Conservation (phyloP, 345 rosid species). For the Microthlaspi erraticum region DNA sequence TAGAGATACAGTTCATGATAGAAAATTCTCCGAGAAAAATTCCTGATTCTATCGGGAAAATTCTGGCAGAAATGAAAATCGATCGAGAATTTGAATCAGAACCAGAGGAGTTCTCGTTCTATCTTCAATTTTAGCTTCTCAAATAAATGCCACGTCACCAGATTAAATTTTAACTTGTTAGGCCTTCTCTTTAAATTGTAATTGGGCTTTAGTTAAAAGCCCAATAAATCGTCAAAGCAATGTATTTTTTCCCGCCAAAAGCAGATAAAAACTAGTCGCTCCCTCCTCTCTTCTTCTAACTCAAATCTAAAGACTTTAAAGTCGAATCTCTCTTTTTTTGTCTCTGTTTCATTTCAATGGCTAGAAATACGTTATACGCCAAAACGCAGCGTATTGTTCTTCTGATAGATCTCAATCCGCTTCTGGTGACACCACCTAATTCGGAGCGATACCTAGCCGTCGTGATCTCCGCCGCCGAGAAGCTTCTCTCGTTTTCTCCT, state of each 20-base stretch:
- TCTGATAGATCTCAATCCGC: constrained; percentile 75
- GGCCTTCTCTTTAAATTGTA: neutral
- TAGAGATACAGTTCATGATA: constrained; percentile 55
- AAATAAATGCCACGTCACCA: constrained; percentile 34
- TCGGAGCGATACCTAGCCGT: constrained; percentile 50
- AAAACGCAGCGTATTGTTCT: constrained; percentile 80
- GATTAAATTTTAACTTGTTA: neutral
- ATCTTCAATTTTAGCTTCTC: constrained; percentile 39
- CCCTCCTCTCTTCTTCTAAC: constrained; percentile 14
- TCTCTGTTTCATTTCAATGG: constrained; percentile 47
- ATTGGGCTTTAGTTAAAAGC: constrained; percentile 11
- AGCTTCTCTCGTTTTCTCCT: constrained; percentile 63
- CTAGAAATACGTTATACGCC: constrained; percentile 50
- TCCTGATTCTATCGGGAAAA: constrained; percentile 23
- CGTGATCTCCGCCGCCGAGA: constrained; percentile 59
- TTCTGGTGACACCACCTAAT: constrained; percentile 46
- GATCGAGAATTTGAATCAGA: constrained; percentile 25
- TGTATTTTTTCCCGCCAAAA: constrained; percentile 44
- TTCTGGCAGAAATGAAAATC: constrained; percentile 13
- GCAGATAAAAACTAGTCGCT: neutral
- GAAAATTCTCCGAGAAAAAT: constrained; percentile 8
- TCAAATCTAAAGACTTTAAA: constrained; percentile 2
- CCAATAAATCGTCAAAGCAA: neutral
- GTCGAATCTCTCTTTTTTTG: neutral
- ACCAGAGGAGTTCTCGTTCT: constrained; percentile 28